Evolutionary conservation across 1,139 yeast species (phyloP), one percentile per base, ranked within the genome.

Genomic region (Meyerozyma guilliermondii): DNA sequence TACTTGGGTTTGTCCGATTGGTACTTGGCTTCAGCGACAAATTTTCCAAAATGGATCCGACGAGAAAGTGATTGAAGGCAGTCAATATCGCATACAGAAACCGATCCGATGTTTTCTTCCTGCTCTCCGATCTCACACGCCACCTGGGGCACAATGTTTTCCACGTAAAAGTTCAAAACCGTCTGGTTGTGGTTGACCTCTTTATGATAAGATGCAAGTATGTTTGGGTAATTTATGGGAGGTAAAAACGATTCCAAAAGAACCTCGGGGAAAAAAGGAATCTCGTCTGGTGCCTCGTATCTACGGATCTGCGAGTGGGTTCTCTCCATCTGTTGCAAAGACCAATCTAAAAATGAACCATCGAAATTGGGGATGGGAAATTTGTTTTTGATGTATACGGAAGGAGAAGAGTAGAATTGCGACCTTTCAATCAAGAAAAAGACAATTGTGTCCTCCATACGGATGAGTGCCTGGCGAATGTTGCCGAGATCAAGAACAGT

Each of bases 361-460:
- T 83, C 72, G 54, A 84, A 87, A 44, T 78, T 69, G 4, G 87
- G 85, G 30, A 89, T 78, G 3, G 69, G 62, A 48, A 81, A 78
- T 47, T 78, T 78, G 49, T 78, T 74, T 8, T 61, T 58, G 52
- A 76, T 74, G 62, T 92, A 92, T 11, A 89, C 89, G 16, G 88
- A 76, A 2, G 86, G 85, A 43, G 91, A 83, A 34, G 78, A 75
- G 54, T 71, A 83, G 59, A 88, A 92, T 64, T 91, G 96, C 3
- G 96, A 87, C 50, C 98, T 75, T 63, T 92, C 98, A 49, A 92
- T 91, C 53, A 92, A 76, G 46, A 85, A 87, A 71, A 91, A 92
- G 49, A 92, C 87, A 54, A 92, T 89, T 8, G 97, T 85, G 62
- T 92, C 98, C 58, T 92, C 98, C 96, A 92, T 88, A 41, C 96